Base-by-base conservation (phyloP, 805 yeast genomes). In the Suhomyces vadensis region DNA sequence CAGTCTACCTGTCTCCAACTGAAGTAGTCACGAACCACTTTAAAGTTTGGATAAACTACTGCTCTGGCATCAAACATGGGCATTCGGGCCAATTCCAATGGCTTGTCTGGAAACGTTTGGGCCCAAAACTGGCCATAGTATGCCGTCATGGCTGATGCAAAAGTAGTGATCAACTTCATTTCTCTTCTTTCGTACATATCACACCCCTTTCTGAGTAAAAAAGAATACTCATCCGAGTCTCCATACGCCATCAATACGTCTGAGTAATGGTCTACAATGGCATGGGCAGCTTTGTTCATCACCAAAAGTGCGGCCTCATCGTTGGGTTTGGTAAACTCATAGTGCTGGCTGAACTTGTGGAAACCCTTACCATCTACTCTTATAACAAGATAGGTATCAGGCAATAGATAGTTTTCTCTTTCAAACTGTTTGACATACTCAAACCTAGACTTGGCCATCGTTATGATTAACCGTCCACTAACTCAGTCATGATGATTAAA, bases 1-100 rank as follows among this genome's bases (percentile, higher is more conserved):
- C 94, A 94, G 60, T 94, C 99, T 1, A 85, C 98, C 60, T 88
- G 97, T 52, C 99, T 76, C 99, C 99, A 94, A 44, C 86, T 71
- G 51, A 94, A 77, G 60, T 94, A 94, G 62, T 92, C 98, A 44
- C 87, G 73, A 1, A 92, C 71, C 1, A 71, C 66, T 4, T 67
- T 55, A 13, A 70, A 51, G 43, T 75, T 79, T 0, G 99, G 99
- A 54, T 94, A 94, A 1, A 81, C 65, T 6, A 94, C 94, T 1
- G 95, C 95, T 37, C 99, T 70, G 0, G 95, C 90, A 63, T 94
- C 99, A 62, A 94, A 94, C 11, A 86, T 82, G 0, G 99, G 98
- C 26, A 92, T 60, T 46, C 82, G 74, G 10, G 71, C 76, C 1
- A 70, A 43, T 13, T 73, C 67, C 20, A 86, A 65, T 10, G 73